Base-by-base conservation (phyloP, 1,284 basidiomycete genomes). In the Ceratobasidium sp. region DNA sequence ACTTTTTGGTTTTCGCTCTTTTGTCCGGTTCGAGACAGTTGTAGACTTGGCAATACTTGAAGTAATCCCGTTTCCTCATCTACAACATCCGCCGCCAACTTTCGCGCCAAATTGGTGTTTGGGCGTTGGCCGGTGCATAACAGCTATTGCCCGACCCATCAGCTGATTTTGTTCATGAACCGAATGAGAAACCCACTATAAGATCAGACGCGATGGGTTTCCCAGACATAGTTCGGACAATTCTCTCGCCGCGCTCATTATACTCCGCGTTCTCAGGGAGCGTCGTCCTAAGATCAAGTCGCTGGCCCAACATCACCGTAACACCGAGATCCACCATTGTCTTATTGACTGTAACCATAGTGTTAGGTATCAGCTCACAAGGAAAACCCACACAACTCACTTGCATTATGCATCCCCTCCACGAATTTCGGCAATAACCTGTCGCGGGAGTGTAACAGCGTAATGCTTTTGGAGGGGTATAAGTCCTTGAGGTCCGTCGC, bases 51-150 rank as follows among this genome's bases (percentile, higher is more conserved):
- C 33, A 33, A 33, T 33, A 33, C 33, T 33, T 33, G 33, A 33
- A 33, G 33, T 33, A 33, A 33, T 33, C 33, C 33, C 33, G 33
- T 33, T 33, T 33, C 33, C 33, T 33, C 33, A 33, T 33, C 33
- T 33, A 33, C 33, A 33, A 33, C 33, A 33, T 33, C 33, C 33
- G 33, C 33, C 33, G 33, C 33, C 33, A 33, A 33, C 33, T 33
- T 33, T 33, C 33, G 33, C 33, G 33, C 33, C 33, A 33, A 33
- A 33, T 33, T 33, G 33, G 92, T 92, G 83, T 95, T 94, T 23
- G 93, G 93, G 51, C 85, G 87, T 84, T 94, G 93, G 7, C 94
- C 94, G 0, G 93, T 95, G 83, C 94, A 95, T 0, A 93, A 86
- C 18, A 95, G 87, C 91, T 94, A 49, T 44, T 18, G 42, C 26